These are phyloP conservation scores for Cordyceps farinosa DNA, from an alignment of 2,329 filamentous ascomycete species.

Conservation along the genomic window DNA sequence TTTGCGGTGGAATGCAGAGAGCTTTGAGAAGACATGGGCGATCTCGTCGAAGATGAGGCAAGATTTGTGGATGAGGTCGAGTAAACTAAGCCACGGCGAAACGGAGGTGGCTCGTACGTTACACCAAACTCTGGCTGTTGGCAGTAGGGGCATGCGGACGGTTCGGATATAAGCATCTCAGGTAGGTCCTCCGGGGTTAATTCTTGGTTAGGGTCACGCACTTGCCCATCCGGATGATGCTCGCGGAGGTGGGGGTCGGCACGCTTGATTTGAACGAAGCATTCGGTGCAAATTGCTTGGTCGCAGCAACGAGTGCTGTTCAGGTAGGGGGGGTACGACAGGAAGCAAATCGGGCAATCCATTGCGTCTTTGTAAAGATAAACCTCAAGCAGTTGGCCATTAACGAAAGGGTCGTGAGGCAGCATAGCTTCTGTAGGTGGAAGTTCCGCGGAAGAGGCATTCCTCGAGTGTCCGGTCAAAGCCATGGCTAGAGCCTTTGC, in stretches of 20 bases:
- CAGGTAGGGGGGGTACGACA: constrained; percentile 91
- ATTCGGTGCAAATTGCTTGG: constrained; percentile 95
- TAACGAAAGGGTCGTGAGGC: constrained; percentile 80
- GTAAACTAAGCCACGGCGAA: constrained; percentile 78
- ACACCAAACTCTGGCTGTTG: constrained; percentile 93
- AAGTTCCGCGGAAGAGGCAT: constrained; percentile 68
- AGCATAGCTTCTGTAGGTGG: constrained; percentile 74
- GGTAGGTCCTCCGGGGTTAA: constrained; percentile 47
- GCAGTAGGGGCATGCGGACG: constrained; percentile 90
- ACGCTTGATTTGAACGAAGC: constrained; percentile 97
- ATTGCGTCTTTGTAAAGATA: constrained; percentile 86
- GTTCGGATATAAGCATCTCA: constrained; percentile 79
- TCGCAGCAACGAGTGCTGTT: constrained; percentile 95
- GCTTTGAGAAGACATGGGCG: constrained; percentile 79
- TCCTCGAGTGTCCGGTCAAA: constrained; percentile 69
- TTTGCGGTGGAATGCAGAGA: constrained; percentile 63
- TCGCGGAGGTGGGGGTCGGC: constrained; percentile 88
- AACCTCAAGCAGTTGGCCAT: constrained; percentile 90
- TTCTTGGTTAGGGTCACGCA: constrained; percentile 34
- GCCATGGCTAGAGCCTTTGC: constrained; percentile 87
- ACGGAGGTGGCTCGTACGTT: constrained; percentile 87
- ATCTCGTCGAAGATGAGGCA: constrained; percentile 43
- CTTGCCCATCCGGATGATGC: constrained; percentile 54
- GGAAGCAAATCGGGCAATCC: constrained; percentile 95
- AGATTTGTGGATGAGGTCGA: constrained; percentile 41